A percentile compares a stretch with the other conserved stretches of the same genome.
phyloP scores from a whole-genome alignment of 1,139 yeast genomes.

The Schwanniomyces etchellsii region DNA sequence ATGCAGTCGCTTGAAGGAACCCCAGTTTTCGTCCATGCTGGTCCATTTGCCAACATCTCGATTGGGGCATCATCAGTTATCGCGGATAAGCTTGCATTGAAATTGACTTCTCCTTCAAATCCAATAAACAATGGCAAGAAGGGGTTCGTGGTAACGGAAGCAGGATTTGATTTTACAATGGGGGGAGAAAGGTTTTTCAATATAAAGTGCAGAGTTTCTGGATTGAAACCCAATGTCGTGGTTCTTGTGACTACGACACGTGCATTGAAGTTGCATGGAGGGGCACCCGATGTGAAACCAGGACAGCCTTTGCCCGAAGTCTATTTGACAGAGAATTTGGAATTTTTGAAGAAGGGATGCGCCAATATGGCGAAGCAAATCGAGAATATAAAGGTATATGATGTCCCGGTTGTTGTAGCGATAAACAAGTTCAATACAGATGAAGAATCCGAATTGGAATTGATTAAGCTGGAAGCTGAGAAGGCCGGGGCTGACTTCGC shows the following conservation, averaged over 20 bases:
- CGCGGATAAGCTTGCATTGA: constrained; percentile 71
- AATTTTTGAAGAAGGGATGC: constrained; percentile 58
- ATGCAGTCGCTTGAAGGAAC: constrained; percentile 87
- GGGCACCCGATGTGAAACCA: constrained; percentile 80
- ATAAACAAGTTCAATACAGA: constrained; percentile 72
- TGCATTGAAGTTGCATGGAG: constrained; percentile 78
- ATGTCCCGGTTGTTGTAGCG: constrained; percentile 77
- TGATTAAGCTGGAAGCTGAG: constrained; percentile 57
- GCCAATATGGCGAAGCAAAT: constrained; percentile 74
- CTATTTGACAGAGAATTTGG: constrained; percentile 63
- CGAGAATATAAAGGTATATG: constrained; percentile 61
- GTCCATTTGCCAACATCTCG: constrained; percentile 82
- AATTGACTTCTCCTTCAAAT: constrained; percentile 48
- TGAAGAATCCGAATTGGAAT: constrained; percentile 58
- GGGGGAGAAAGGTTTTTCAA: constrained; percentile 83
- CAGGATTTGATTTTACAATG: constrained; percentile 85
- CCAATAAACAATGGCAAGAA: constrained; percentile 37
- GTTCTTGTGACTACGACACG: constrained; percentile 77
- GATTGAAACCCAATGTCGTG: constrained; percentile 65
- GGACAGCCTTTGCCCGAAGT: constrained; percentile 70
- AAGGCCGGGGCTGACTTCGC: constrained; percentile 75
- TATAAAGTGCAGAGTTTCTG: constrained; percentile 75
- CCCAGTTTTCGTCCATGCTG: constrained; percentile 81
- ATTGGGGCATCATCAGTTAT: constrained; percentile 81
- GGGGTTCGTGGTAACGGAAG: constrained; percentile 79